phyloP scores from a whole-genome alignment of 73 alveolate species.

The Diophrys sp. region DNA sequence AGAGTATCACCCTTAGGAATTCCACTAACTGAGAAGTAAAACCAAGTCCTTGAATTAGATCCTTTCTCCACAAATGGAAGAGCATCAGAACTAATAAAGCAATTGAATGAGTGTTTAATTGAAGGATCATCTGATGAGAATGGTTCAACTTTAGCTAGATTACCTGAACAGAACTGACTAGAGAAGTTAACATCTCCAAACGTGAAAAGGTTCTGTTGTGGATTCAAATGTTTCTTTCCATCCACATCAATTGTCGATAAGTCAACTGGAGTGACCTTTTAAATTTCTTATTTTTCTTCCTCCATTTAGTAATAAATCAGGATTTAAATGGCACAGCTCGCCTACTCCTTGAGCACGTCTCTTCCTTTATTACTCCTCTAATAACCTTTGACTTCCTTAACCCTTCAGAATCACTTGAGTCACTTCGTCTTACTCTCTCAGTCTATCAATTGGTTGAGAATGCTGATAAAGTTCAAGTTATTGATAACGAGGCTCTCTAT shows the following conservation, averaged over 20 bases:
- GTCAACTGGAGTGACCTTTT: no score
- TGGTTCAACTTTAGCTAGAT: neutral
- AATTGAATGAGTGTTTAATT: neutral
- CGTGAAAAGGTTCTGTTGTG: neutral
- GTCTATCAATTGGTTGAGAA: no score
- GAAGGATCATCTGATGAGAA: neutral
- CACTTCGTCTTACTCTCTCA: no score
- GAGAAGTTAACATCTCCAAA: neutral
- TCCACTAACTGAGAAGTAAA: slow-evolving; percentile 70
- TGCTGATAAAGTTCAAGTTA: no score
- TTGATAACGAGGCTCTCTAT: no score
- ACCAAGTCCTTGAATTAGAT: slow-evolving; percentile 70
- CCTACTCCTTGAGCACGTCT: no score
- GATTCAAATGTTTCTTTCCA: neutral
- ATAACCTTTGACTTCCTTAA: no score
- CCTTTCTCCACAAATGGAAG: neutral
- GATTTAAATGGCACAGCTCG: no score
- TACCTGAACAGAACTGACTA: neutral
- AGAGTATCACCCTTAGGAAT: slow-evolving; percentile 45
- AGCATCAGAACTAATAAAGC: neutral
- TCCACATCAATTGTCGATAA: neutral
- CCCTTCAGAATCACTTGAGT: no score
- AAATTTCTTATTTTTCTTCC: no score
- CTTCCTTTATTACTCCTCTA: no score
- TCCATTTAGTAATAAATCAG: no score